phyloP scores from a whole-genome alignment of 1,284 basidiomycete genomes.

The Microbotryum scabiosae region DNA sequence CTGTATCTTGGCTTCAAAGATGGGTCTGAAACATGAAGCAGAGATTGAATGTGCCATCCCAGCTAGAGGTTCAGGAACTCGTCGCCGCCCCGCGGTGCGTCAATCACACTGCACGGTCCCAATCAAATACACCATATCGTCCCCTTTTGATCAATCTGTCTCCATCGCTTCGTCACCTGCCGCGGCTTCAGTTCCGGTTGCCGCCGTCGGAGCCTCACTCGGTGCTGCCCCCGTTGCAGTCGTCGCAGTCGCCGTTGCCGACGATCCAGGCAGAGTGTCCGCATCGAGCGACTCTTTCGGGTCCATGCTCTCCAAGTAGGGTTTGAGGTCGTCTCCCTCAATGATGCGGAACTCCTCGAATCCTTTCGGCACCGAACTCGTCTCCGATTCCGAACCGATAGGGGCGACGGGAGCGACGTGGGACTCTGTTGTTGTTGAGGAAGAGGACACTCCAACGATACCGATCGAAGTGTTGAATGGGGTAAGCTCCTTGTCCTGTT shows the following conservation, averaged over 20 bases:
- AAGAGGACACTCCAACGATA: constrained; percentile 49
- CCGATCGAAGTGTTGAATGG: constrained; percentile 86
- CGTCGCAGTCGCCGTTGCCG: neutral
- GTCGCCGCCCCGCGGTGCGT: no score
- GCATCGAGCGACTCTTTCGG: constrained; percentile 12
- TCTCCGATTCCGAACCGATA: constrained; percentile 46
- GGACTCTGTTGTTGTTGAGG: neutral
- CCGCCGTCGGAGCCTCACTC: neutral
- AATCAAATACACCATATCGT: no score
- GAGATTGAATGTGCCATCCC: no score
- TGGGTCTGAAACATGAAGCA: no score
- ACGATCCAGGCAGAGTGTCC: neutral
- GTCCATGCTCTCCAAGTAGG: constrained; percentile 31
- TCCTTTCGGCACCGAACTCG: constrained; percentile 42
- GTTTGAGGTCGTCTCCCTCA: constrained; percentile 49
- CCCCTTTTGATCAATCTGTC: constrained; percentile 2
- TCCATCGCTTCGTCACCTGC: constrained; percentile 7
- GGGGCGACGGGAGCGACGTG: constrained; percentile 46
- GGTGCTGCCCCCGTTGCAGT: constrained; percentile 1
- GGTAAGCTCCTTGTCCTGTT: constrained; percentile 92
- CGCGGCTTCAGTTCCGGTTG: neutral
- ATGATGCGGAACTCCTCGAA: constrained; percentile 58
- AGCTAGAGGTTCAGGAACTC: no score
- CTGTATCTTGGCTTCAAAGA: no score
- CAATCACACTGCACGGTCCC: no score